phyloP scores from a whole-genome alignment of 2,329 filamentous ascomycete species.

The Aspergillus tubingensis region DNA sequence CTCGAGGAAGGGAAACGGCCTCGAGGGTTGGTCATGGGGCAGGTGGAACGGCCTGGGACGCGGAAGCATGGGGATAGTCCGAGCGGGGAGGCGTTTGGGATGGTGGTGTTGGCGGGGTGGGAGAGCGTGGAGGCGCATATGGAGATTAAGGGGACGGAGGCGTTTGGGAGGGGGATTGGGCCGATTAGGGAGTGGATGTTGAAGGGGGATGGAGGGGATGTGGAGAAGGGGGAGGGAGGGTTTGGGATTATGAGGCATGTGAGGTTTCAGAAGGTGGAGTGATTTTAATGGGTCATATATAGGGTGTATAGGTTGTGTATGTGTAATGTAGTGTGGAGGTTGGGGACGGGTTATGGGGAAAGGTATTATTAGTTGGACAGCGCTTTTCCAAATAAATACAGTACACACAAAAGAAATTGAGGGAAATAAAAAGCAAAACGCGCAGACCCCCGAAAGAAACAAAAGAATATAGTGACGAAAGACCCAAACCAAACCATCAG shows the following conservation, averaged over 20 bases:
- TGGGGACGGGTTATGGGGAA: neutral
- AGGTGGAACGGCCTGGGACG: constrained; percentile 38
- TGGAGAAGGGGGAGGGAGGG: constrained; percentile 44
- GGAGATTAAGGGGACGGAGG: constrained; percentile 47
- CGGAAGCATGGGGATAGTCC: constrained; percentile 38
- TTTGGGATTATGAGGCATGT: constrained; percentile 39
- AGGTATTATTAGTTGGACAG: constrained; percentile 9
- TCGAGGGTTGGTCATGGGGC: constrained; percentile 38
- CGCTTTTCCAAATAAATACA: constrained; percentile 34
- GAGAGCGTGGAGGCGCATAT: constrained; percentile 53
- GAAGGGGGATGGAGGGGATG: constrained; percentile 40
- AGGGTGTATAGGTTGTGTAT: no score
- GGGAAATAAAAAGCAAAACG: neutral
- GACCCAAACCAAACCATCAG: constrained; percentile 22
- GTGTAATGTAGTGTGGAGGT: no score
- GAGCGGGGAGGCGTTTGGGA: constrained; percentile 45
- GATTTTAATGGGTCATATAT: neutral
- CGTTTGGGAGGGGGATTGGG: constrained; percentile 46
- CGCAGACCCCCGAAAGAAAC: constrained; percentile 17
- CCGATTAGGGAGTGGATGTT: constrained; percentile 46
- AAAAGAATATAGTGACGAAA: constrained; percentile 11
- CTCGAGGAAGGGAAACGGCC: constrained; percentile 27
- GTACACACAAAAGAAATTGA: constrained; percentile 31
- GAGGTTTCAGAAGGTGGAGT: neutral
- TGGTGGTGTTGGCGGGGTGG: constrained; percentile 55